Percentiles rank a stretch among this genome's conserved stretches.
phyloP scores from a whole-genome alignment of 2,329 filamentous ascomycete species.

The Laburnicola sp. region DNA sequence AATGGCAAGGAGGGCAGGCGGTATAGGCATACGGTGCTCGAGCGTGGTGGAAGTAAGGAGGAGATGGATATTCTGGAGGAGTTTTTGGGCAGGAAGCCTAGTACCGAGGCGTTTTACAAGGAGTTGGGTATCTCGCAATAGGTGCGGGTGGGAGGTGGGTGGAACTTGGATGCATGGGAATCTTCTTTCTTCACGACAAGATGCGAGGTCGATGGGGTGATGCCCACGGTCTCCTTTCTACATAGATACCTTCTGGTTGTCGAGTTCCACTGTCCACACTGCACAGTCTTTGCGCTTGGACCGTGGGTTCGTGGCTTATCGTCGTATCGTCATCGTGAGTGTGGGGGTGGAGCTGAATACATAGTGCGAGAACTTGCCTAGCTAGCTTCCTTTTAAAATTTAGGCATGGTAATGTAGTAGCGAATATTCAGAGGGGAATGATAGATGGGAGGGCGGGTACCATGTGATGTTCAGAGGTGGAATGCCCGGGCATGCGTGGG shows the following conservation, averaged over 20 bases:
- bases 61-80: conserved; percentile 80
- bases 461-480: not conserved
- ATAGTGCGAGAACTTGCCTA: not conserved
- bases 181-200: too few species aligned
- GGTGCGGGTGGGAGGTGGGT: not conserved
- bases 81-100: conserved; percentile 76
- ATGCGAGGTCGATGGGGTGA: conserved; percentile 6
- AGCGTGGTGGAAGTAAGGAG: conserved; percentile 75
- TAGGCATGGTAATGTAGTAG: too few species aligned
- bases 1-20: conserved; percentile 71
- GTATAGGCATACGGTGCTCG: conserved; percentile 77
- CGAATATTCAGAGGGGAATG: not conserved
- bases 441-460: not conserved
- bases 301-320: conserved; percentile 22
- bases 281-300: too few species aligned
- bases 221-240: too few species aligned
- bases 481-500: not conserved
- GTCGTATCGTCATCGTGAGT: conserved; percentile 23
- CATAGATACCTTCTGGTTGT: too few species aligned
- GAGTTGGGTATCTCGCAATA: conserved; percentile 63
- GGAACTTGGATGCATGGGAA: conserved; percentile 2
- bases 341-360: not conserved
- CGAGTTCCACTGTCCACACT: too few species aligned
- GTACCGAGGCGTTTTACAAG: conserved; percentile 76
- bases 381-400: too few species aligned